Evolutionary conservation across 768 basidiomycete genomes (phyloP), one percentile per base, ranked within the genome.

Genomic region (Steccherinum ochraceum): DNA sequence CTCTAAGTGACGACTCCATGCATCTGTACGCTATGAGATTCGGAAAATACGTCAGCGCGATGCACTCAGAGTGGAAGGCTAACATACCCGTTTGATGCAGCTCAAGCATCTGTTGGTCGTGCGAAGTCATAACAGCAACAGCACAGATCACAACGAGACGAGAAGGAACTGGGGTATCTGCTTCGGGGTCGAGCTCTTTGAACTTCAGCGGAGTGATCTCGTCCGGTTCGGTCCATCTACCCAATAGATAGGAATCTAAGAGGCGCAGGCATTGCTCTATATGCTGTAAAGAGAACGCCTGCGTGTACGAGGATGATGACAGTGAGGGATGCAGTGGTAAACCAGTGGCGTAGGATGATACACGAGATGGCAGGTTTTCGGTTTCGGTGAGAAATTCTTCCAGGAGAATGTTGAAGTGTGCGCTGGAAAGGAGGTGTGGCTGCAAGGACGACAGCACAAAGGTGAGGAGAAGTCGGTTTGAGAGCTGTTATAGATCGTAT

Each of bases 211-310:
- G 2, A 5, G 45, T 5, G 11, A 4, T 45, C 45, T 16, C 30
- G 30, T 35, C 30, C 16, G 30, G 16, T 43, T 63, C 58, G 23
- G 58, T 58, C 83, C 84, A 87, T 40, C 77, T 74, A 1, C 74
- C 78, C 7, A 89, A 66, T 1, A 89, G 71, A 60, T 76, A 84
- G 1, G 75, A 69, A 55, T 89, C 87, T 7, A 89, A 58, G 1
- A 89, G 67, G 18, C 71, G 70, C 26, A 89, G 69, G 54, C 81
- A 78, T 24, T 78, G 72, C 54, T 79, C 73, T 2, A 82, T 66
- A 59, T 75, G 77, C 16, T 70, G 65, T 27, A 80, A 59, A 18
- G 73, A 72, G 23, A 67, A 72, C 23, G 55, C 53, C 27, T 67
- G 61, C 13, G 48, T 45, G 42, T 47, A 46, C 4, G 55, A 57